Evolutionary conservation across 768 basidiomycete species (phyloP).

Genomic region (Termitomyces sp.): DNA sequence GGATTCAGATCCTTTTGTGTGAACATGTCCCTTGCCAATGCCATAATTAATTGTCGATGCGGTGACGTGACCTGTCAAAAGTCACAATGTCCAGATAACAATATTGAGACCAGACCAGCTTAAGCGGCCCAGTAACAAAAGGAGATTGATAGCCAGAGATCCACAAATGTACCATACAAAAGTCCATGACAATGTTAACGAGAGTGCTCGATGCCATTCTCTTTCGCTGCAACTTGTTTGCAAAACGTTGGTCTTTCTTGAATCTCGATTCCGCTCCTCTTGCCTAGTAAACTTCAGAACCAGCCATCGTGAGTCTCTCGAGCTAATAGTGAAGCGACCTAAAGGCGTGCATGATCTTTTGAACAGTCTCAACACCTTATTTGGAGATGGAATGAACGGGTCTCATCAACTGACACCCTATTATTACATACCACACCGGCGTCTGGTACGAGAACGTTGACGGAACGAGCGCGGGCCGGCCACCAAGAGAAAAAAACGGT

Average conservation of each 20-base stretch:
- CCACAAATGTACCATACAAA: constrained; percentile 3
- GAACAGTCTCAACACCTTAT: constrained; percentile 19
- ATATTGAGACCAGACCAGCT: not conserved
- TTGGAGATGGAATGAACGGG: constrained; percentile 8
- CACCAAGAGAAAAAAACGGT: constrained; percentile 40
- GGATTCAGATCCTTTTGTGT: constrained; percentile 9
- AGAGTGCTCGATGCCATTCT: constrained; percentile 14
- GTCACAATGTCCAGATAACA: constrained; percentile 4
- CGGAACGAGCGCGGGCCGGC: constrained; percentile 37
- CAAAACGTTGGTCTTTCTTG: constrained; percentile 30
- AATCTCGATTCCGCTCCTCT: constrained; percentile 29
- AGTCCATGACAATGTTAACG: constrained; percentile 2
- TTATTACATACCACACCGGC: constrained; percentile 29
- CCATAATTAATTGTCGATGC: constrained; percentile 6
- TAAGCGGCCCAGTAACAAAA: not conserved
- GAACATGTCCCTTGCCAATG: constrained; percentile 1
- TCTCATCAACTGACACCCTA: constrained; percentile 47
- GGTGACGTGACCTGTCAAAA: constrained; percentile 13
- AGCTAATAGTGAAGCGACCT: constrained; percentile 28
- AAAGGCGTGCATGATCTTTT: constrained; percentile 27
- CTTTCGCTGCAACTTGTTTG: constrained; percentile 40
- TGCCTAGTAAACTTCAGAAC: constrained; percentile 15
- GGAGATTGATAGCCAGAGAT: constrained; percentile 1
- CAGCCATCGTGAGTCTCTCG: constrained; percentile 26
- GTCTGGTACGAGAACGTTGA: constrained; percentile 27